These are phyloP conservation scores for Ceratocystis lukuohia DNA, from an alignment of 2,329 filamentous ascomycete species.

Conservation along the genomic window DNA sequence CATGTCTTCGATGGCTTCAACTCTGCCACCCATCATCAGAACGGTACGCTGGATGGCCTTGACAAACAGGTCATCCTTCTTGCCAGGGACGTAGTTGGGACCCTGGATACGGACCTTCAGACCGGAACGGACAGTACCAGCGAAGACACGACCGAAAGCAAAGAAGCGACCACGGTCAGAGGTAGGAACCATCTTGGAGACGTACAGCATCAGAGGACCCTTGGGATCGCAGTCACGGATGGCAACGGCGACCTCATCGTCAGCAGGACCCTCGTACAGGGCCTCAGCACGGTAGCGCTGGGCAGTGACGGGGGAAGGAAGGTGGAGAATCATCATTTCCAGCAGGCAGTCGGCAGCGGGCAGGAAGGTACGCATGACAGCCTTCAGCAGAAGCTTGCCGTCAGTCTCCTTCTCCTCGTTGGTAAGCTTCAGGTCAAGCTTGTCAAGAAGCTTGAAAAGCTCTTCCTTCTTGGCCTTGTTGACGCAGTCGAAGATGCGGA, in stretches of 20 bases:
- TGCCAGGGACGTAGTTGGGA: slow-evolving; percentile 93
- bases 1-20: slow-evolving; percentile 97
- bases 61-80: slow-evolving; percentile 98
- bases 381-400: slow-evolving; percentile 96
- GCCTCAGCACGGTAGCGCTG: slow-evolving; percentile 98
- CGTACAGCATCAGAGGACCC: slow-evolving; percentile 98
- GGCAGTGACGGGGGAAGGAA: slow-evolving; percentile 88
- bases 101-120: slow-evolving; percentile 99
- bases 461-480: slow-evolving; percentile 99
- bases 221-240: slow-evolving; percentile 98
- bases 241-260: slow-evolving; percentile 86
- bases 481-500: slow-evolving; percentile 92
- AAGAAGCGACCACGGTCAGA: slow-evolving; percentile 99
- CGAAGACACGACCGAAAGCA: slow-evolving; percentile 99
- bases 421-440: slow-evolving; percentile 88
- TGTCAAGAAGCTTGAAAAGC: slow-evolving; percentile 66
- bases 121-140: slow-evolving; percentile 93
- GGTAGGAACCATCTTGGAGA: slow-evolving; percentile 99
- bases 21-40: slow-evolving; percentile 99
- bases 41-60: slow-evolving; percentile 99
- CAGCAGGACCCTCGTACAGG: slow-evolving; percentile 91
- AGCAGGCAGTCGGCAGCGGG: slow-evolving; percentile 94
- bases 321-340: slow-evolving; percentile 99
- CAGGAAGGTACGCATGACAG: slow-evolving; percentile 97
- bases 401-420: slow-evolving; percentile 81